A percentile compares a stretch with the other conserved stretches of the same genome.
Evolutionary conservation across 371 early-diverging fungal species (phyloP).

Genomic region (Dentiscutata heterogama): DNA sequence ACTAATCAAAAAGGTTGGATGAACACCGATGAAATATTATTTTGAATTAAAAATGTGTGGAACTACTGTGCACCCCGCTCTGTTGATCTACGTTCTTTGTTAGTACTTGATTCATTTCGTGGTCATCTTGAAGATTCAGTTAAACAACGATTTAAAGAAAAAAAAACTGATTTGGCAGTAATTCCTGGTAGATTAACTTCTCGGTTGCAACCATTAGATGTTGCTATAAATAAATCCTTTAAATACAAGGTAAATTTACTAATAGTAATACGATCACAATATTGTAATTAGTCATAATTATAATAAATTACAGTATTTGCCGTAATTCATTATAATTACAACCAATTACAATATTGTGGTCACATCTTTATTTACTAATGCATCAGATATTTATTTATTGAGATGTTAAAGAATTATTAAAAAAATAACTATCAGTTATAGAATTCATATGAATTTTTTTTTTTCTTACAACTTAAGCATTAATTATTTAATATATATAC

Average conservation of each 20-base stretch:
- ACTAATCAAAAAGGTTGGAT: constrained; percentile 15
- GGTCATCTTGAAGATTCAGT: background rate
- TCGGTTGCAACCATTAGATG: constrained; percentile 5
- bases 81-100: background rate
- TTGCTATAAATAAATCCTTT: constrained; percentile 26
- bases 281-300: background rate
- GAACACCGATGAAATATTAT: constrained; percentile 1
- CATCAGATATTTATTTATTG: background rate
- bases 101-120: constrained; percentile 16
- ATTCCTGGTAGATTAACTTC: constrained; percentile 10
- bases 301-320: background rate
- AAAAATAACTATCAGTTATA: background rate
- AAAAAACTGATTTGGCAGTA: constrained; percentile 32
- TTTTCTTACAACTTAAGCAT: background rate
- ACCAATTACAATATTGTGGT: background rate
- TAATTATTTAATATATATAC: background rate
- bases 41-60: background rate
- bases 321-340: background rate
- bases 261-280: background rate
- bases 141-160: constrained; percentile 9
- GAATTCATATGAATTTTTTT: background rate
- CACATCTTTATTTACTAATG: too few relatives aligned
- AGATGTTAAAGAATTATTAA: background rate
- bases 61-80: too few relatives aligned
- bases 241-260: background rate